Percentiles rank a stretch among this genome's conserved stretches.
Conservation (phyloP, 768 basidiomycete species). For the Tephrocybe sp. region DNA sequence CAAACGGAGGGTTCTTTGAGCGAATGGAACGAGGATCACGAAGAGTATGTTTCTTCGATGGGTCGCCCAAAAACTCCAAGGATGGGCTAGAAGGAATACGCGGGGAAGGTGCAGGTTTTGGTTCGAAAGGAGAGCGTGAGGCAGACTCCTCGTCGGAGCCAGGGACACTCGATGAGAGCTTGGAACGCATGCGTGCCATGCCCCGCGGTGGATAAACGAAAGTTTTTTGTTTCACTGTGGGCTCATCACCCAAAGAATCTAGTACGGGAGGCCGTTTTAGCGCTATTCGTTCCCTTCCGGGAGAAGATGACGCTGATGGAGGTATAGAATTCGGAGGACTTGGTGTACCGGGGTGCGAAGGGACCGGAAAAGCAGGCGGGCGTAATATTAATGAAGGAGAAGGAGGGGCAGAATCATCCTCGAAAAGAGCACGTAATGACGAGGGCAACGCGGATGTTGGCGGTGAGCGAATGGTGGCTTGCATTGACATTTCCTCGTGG, state of each 20-base stretch:
- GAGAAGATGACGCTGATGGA: slow-evolving; percentile 31
- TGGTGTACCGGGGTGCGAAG: slow-evolving; percentile 24
- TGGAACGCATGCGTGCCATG: slow-evolving; percentile 31
- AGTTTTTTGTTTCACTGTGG: slow-evolving; percentile 43
- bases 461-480: slow-evolving; percentile 50
- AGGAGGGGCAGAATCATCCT: slow-evolving; percentile 43
- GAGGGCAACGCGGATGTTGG: slow-evolving; percentile 61
- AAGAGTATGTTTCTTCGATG: slow-evolving; percentile 1
- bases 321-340: slow-evolving; percentile 23
- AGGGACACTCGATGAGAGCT: slow-evolving; percentile 26
- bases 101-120: slow-evolving; percentile 4
- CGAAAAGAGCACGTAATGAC: slow-evolving; percentile 79
- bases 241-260: slow-evolving; percentile 25
- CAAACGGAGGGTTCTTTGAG: neutral
- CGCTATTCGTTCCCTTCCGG: slow-evolving; percentile 31
- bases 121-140: neutral
- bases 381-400: slow-evolving; percentile 41
- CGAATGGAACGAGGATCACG: slow-evolving; percentile 6
- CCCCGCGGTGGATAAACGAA: slow-evolving; percentile 58
- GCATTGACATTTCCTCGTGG: slow-evolving; percentile 25
- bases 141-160: slow-evolving; percentile 26
- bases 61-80: slow-evolving; percentile 7
- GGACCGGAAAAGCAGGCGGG: slow-evolving; percentile 32
- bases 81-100: slow-evolving; percentile 11
- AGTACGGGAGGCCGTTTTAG: slow-evolving; percentile 28